These are phyloP conservation scores for Holtermannia corniformis DNA, from an alignment of 768 basidiomycete species.

Conservation along the genomic window DNA sequence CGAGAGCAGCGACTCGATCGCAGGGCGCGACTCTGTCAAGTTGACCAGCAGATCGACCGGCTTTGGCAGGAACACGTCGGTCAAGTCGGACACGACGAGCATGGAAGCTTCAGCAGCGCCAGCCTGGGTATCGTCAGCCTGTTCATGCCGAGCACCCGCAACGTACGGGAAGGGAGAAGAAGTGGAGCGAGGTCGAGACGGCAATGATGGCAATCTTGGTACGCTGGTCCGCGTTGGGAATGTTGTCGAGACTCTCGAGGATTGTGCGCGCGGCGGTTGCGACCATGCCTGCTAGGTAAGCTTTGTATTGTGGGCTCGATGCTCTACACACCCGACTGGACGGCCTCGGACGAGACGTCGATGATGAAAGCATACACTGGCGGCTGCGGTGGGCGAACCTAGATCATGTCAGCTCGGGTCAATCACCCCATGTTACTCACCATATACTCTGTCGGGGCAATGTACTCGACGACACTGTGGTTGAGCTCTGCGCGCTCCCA, in stretches of 20 bases:
- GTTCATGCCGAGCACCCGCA: background rate
- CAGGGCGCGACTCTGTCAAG: constrained; percentile 68
- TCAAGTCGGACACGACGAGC: constrained; percentile 94
- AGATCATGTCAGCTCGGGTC: background rate
- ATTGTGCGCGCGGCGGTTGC: constrained; percentile 96
- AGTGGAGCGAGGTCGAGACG: constrained; percentile 85
- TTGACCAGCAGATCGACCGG: constrained; percentile 95
- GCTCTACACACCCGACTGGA: constrained; percentile 72
- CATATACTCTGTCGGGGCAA: constrained; percentile 99
- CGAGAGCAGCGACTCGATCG: constrained; percentile 70
- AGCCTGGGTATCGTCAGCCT: constrained; percentile 17
- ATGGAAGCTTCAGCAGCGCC: constrained; percentile 64
- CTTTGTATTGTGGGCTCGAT: no score
- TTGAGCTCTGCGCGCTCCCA: constrained; percentile 93
- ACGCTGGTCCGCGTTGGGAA: constrained; percentile 87
- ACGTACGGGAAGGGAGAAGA: constrained; percentile 84
- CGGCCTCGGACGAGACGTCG: constrained; percentile 85
- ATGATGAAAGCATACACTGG: constrained; percentile 95
- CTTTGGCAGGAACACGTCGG: constrained; percentile 95
- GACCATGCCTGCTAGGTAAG: constrained; percentile 65
- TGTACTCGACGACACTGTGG: constrained; percentile 86
- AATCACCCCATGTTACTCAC: constrained; percentile 43
- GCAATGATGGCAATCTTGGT: constrained; percentile 89
- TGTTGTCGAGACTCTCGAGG: constrained; percentile 83
- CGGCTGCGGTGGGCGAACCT: constrained; percentile 86